A percentile compares a stretch with the other conserved stretches of the same genome.
phyloP scores from a whole-genome alignment of 441 rosid species.

The Theobroma grandiflorum region DNA sequence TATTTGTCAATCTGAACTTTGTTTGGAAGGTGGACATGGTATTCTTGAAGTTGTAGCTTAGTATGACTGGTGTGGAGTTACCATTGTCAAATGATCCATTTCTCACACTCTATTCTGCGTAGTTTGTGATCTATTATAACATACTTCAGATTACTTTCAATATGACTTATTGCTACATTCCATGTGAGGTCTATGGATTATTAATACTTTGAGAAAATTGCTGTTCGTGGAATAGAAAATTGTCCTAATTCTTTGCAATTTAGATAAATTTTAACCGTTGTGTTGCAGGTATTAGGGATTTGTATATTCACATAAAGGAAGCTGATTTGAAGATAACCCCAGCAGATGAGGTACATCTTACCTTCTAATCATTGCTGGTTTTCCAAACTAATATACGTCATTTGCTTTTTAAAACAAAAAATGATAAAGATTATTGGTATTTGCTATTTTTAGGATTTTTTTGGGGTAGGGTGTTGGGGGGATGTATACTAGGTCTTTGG shows the following conservation, averaged over 20 bases:
- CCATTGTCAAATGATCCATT: neutral
- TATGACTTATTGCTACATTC: neutral
- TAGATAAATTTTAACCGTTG: conserved; percentile 10
- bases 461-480: neutral
- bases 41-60: conserved; percentile 11
- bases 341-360: conserved; percentile 81
- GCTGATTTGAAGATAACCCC: conserved; percentile 68
- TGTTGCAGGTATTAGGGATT: conserved; percentile 76
- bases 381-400: conserved; percentile 3
- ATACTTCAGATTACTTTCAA: neutral
- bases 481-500: neutral
- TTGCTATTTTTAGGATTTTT: neutral
- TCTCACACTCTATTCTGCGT: neutral
- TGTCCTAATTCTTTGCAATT: conserved; percentile 5
- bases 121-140: neutral
- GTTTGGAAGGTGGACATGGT: neutral
- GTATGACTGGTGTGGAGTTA: conserved; percentile 3
- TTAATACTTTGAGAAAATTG: conserved; percentile 2
- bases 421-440: neutral
- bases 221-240: neutral
- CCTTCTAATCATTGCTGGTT: conserved; percentile 17
- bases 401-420: neutral
- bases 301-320: conserved; percentile 61
- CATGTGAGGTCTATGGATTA: conserved; percentile 3
- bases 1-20: neutral